A percentile compares a stretch with the other conserved stretches of the same genome.
Evolutionary conservation across 345 rosid species (phyloP).

Genomic region (Raphanus sativus): DNA sequence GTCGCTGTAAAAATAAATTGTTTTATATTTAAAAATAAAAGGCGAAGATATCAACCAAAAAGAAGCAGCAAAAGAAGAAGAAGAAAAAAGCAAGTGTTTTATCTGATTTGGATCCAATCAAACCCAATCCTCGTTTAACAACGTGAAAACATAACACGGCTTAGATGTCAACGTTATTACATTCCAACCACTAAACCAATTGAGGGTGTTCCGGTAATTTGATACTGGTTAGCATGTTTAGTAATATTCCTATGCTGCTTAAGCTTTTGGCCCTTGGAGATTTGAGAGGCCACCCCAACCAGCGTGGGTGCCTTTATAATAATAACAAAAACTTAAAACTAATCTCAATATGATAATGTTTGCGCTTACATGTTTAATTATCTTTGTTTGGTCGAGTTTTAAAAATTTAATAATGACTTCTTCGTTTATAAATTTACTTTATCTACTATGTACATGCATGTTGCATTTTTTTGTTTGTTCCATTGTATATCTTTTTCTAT

Average conservation of each 20-base stretch:
- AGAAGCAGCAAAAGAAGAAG: neutral
- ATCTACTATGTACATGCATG: neutral
- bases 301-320: constrained; percentile 14
- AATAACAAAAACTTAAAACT: neutral
- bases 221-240: constrained; percentile 3
- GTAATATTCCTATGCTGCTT: constrained; percentile 16
- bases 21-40: neutral
- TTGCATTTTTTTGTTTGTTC: neutral
- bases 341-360: neutral
- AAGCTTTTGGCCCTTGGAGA: constrained; percentile 30
- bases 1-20: neutral
- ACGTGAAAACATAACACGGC: constrained; percentile 15
- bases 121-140: constrained; percentile 26
- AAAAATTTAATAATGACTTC: neutral
- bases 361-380: neutral
- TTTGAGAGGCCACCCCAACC: constrained; percentile 22
- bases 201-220: neutral
- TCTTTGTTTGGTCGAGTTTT: neutral
- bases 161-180: constrained; percentile 19
- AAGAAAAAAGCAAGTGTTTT: constrained; percentile 14
- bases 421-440: neutral
- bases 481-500: neutral
- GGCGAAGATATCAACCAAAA: neutral
- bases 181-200: constrained; percentile 7
- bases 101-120: constrained; percentile 36